Evolutionary conservation across 1,284 basidiomycete species (phyloP).

Genomic region (Trichosporon asahii): DNA sequence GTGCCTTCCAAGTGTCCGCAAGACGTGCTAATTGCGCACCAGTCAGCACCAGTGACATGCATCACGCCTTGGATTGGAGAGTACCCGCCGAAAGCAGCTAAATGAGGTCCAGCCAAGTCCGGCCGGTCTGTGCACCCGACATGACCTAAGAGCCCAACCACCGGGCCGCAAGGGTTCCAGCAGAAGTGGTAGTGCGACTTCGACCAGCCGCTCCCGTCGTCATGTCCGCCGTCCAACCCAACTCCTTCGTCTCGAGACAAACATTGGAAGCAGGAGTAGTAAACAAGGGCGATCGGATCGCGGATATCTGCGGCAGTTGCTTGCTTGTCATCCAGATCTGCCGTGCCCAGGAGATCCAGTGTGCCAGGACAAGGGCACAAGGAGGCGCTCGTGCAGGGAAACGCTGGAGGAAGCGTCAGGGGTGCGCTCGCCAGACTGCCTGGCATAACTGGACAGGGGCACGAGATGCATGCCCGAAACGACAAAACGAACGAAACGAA

Average conservation of each 20-base stretch:
- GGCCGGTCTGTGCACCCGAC: not conserved
- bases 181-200: not conserved
- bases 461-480: not conserved
- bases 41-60: not conserved
- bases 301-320: too few species aligned
- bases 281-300: not conserved
- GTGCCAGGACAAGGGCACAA: not conserved
- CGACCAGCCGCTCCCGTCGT: not conserved
- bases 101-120: not conserved
- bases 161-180: not conserved
- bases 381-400: too few species aligned
- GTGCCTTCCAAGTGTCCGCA: too few species aligned
- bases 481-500: too few species aligned
- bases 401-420: not conserved
- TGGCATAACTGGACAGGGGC: not conserved
- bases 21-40: not conserved
- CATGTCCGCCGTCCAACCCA: not conserved
- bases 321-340: not conserved
- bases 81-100: not conserved
- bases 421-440: too few species aligned
- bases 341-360: not conserved
- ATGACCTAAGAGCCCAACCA: not conserved
- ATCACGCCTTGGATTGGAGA: not conserved
- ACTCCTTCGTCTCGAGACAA: not conserved
- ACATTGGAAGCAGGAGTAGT: not conserved